Evolutionary conservation across 768 basidiomycete species (phyloP), one percentile per base, ranked within the genome.

Genomic region (Termitomyces sp.): DNA sequence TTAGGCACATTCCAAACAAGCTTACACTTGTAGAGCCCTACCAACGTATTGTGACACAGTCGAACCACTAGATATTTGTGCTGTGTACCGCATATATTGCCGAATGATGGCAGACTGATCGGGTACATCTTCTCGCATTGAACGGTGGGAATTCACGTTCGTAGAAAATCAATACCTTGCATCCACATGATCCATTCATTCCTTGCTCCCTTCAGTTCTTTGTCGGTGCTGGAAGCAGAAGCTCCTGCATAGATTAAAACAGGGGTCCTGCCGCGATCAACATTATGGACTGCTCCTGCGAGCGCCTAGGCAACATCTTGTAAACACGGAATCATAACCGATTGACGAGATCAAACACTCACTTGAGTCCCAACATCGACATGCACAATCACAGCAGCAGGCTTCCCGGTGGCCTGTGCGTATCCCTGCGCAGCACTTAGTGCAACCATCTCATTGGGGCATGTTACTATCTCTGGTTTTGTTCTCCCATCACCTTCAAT

Each of bases 181-280:
- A 83, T 56, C 80, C 85, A 86, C 76, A 86, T 82, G 38, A 86
- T 85, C 77, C 81, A 88, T 61, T 88, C 87, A 58, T 89, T 89
- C 60, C 85, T 74, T 0, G 75, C 75, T 0, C 87, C 88, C 44
- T 72, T 79, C 3, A 28, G 3, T 28, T 28, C 26, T 6, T 28
- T 28, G 26, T 28, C 6, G 26, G 26, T 28, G 26, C 26, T 28
- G 26, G 26, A 28, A 28, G 26, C 26, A 28, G 26, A 28, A 28
- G 26, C 26, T 28, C 26, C 26, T 28, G 26, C 26, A 28, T 28
- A 28, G 26, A 28, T 28, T 6, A 28, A 65, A 17, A 88, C 76
- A 3, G 88, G 88, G 0, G 73, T 76, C 24, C 81, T 74, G 24
- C 77, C 77, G 47, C 79, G 76, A 61, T 86, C 83, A 8, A 81